Evolutionary conservation across 768 basidiomycete genomes (phyloP).

Genomic region (Ramaria sp.): DNA sequence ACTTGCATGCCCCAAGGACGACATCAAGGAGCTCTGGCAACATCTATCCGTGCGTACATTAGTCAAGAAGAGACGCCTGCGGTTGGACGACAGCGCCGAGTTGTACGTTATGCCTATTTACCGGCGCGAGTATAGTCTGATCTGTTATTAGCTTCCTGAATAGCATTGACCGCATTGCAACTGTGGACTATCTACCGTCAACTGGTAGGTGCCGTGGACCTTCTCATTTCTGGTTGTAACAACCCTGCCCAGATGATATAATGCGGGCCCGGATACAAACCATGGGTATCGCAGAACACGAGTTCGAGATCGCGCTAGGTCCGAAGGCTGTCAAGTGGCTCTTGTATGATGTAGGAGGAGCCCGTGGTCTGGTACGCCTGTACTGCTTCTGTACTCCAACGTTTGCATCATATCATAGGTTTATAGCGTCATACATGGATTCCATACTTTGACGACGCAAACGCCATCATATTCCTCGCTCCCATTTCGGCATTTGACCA

Average conservation of each 20-base stretch:
- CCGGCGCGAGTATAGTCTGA: neutral
- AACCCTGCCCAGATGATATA: conserved; percentile 53
- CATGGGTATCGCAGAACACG: conserved; percentile 79
- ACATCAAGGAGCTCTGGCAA: conserved; percentile 64
- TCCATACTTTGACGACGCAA: conserved; percentile 66
- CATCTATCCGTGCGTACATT: conserved; percentile 61
- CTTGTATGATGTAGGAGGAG: conserved; percentile 63
- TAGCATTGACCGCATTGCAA: conserved; percentile 62
- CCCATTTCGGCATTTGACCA: conserved; percentile 76
- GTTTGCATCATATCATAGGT: neutral
- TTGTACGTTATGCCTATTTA: conserved; percentile 44
- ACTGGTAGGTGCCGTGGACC: conserved; percentile 42
- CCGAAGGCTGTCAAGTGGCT: conserved; percentile 70
- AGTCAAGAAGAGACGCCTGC: conserved; percentile 56
- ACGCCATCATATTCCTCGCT: conserved; percentile 73
- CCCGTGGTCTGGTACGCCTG: conserved; percentile 38
- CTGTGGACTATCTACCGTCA: conserved; percentile 59
- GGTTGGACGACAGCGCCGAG: conserved; percentile 81
- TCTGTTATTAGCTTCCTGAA: conserved; percentile 50
- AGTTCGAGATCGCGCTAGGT: conserved; percentile 67
- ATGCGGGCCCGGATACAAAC: conserved; percentile 85
- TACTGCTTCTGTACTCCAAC: neutral
- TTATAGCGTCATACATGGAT: conserved; percentile 56
- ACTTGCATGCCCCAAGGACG: conserved; percentile 23
- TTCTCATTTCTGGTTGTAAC: conserved; percentile 16